Evolutionary conservation across 805 yeast genomes (phyloP), one percentile per base, ranked within the genome.

Genomic region (Saturnispora sekii): DNA sequence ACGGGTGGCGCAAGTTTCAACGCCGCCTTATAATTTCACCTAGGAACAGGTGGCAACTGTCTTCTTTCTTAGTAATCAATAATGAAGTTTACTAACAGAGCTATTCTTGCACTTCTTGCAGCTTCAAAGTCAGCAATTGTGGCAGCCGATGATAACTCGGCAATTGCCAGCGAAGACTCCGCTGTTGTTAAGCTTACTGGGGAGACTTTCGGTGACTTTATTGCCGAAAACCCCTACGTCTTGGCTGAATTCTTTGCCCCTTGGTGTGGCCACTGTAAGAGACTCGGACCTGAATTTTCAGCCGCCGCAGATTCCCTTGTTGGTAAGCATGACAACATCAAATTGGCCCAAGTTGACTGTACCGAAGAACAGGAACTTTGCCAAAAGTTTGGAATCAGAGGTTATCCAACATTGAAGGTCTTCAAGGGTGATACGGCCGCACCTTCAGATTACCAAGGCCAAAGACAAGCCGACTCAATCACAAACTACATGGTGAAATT

Each of bases 221-320:
- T 90, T 51, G 65, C 68, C 40, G 77, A 73, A 45, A 83, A 89
- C 68, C 84, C 87, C 32, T 71, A 89, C 53, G 94, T 86, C 17
- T 67, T 86, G 50, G 83, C 90, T 16, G 95, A 86, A 66, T 86
- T 86, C 66, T 86, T 81, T 63, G 95, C 95, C 14, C 95, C 97
- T 62, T 90, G 97, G 97, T 89, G 97, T 73, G 96, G 96, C 14
- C 93, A 89, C 69, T 89, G 97, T 74, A 87, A 89, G 71, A 75
- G 74, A 41, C 68, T 86, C 52, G 95, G 87, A 10, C 96, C 96
- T 32, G 81, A 86, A 63, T 84, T 73, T 54, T 69, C 78, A 43
- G 64, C 74, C 54, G 95, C 95, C 43, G 86, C 90, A 41, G 78
- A 80, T 53, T 54, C 58, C 15, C 70, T 84, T 59, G 71, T 70